Base-by-base conservation (phyloP, 2,329 filamentous ascomycete genomes). In the Cladophialophora carrionii region DNA sequence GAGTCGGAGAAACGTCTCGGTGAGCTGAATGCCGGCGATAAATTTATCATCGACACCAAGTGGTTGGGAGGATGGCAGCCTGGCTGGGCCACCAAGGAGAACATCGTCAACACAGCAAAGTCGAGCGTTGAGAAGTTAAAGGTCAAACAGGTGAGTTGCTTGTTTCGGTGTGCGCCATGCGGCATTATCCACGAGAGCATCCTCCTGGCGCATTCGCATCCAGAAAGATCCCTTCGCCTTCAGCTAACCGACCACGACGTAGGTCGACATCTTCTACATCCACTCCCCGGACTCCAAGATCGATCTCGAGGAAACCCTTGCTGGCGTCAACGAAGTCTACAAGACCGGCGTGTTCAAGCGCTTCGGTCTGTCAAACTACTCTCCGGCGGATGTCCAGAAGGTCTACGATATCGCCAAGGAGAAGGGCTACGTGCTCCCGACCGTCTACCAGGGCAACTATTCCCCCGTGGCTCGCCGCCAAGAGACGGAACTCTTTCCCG, bases 41-140 rank as follows among this genome's bases (percentile, higher is more conserved):
- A 74, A 37, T 83, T 83, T 72, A 73, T 69, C 43, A 76, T 84
- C 69, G 80, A 82, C 72, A 82, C 80, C 55, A 83, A 83, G 67
- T 73, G 77, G 37, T 66, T 70, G 8, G 76, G 76, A 14, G 80
- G 80, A 26, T 78, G 79, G 65, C 49, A 34, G 12, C 53, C 49
- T 12, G 62, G 63, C 24, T 60, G 43, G 46, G 61, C 64, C 6
- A 68, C 53, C 26, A 64, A 65, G 46, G 70, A 71, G 17, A 69
- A 64, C n/a, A 67, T 71, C 43, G 26, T 71, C 67, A 66, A 53
- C n/a, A 56, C 67, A 22, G 70, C 67, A 22, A 67, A 68, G 55
- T 66, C 70, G 46, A 71, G 67, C 46, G 55, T 72, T 14, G 37
- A 68, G 63, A 72, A 71, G 56, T 31, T 72, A 32, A 66, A 64